These are phyloP conservation scores for Ensete ventricosum DNA, from an alignment of 176 grass and related monocot species.

Conservation along the genomic window DNA sequence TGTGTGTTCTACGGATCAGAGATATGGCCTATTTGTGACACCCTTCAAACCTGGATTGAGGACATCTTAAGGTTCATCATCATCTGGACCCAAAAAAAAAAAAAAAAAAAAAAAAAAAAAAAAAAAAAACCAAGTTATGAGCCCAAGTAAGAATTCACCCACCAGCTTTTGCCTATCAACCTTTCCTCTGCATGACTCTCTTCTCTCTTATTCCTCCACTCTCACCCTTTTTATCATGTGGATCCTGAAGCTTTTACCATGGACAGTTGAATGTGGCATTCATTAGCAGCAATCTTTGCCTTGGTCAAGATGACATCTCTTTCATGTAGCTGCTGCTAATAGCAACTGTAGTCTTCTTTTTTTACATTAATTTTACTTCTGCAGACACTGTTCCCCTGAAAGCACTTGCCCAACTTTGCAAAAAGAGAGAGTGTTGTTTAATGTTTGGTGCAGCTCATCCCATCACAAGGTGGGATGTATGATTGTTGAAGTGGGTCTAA, in stretches of 20 bases:
- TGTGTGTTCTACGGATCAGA: neutral
- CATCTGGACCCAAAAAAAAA: neutral
- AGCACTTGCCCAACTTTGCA: neutral
- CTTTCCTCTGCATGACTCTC: neutral
- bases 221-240: neutral
- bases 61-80: neutral
- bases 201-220: neutral
- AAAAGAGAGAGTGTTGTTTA: neutral
- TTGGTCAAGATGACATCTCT: neutral
- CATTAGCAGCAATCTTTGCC: neutral
- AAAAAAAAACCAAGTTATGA: neutral
- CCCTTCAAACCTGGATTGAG: neutral
- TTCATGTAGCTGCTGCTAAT: neutral
- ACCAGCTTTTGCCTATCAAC: conserved; percentile 5
- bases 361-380: neutral
- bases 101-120: neutral
- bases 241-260: conserved; percentile 9
- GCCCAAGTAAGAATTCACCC: neutral
- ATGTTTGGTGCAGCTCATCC: neutral
- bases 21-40: neutral
- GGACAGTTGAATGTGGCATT: no score
- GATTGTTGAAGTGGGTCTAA: no score
- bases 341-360: neutral
- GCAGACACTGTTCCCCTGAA: neutral
- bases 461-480: neutral